Evolutionary conservation across 495 filamentous ascomycete genomes (phyloP), one percentile per base, ranked within the genome.

Genomic region (Aspergillus sclerotiicarbonarius): DNA sequence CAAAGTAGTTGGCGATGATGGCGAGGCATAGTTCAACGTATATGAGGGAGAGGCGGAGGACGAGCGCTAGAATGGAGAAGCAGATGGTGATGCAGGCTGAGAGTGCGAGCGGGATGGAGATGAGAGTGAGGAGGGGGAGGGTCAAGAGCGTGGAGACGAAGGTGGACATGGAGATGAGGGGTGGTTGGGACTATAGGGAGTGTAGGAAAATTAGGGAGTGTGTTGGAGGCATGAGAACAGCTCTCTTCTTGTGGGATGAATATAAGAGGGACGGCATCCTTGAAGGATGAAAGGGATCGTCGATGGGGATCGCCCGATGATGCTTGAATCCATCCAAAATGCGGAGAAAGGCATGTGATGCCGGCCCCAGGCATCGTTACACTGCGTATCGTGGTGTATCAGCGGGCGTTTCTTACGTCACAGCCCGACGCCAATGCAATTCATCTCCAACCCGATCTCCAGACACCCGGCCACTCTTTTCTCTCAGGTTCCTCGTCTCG

Each of bases 1-100:
- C 71, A 45, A 90, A 75, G 63, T 82, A 85, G 58, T 82, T 79
- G 25, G 80, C 75, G 8, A 89, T 58, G 13, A 90, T 62, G 1
- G 78, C 85, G 39, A 84, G 69, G 37, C 75, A 82, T 31, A 92
- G 76, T 62, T 91, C 88, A 58, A 88, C 65, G 65, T 90, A 92
- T 51, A 91, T 80, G 46, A 91, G 63, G 35, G 80, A 74, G 7
- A 87, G 80, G 25, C 88, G 83, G 53, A 90, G 60, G 59, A 84
- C 76, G 18, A 95, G 79, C 6, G 87, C 76, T 9, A 81, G 72
- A 51, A 89, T 77, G 35, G 90, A 87, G 45, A 91, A 57, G 16
- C 77, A 76, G 35, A 87, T 84, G 33, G 90, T 93, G 55, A 91
- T 63, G 58, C 78, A 80, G 51, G 90, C 90, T 51, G 89, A 84